Conservation (phyloP, 306 rosid genomes). For the Cucurbita argyrosperma region DNA sequence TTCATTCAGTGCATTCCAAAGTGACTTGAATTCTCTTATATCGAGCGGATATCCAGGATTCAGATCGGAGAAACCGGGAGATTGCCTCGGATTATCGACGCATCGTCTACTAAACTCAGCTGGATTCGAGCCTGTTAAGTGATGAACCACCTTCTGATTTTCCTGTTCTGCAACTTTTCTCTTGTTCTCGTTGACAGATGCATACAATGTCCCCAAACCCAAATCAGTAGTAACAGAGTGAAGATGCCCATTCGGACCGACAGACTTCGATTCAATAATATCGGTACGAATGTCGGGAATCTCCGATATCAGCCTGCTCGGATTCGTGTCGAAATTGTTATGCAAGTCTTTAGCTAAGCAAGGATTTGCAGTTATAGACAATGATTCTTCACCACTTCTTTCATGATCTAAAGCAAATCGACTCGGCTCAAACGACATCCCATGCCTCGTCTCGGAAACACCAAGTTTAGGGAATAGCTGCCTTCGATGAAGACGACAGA, state of each 20-base stretch:
- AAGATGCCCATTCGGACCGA: slow-evolving; percentile 11
- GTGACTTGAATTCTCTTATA: slow-evolving; percentile 49
- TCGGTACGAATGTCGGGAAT: slow-evolving; percentile 13
- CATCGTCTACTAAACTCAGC: slow-evolving; percentile 29
- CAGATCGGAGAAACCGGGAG: slow-evolving; percentile 22
- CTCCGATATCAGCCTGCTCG: slow-evolving; percentile 16
- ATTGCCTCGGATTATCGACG: slow-evolving; percentile 17
- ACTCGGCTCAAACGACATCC: slow-evolving; percentile 28
- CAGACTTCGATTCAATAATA: background rate
- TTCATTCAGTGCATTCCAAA: slow-evolving; percentile 30
- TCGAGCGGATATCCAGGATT: slow-evolving; percentile 27
- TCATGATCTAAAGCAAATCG: slow-evolving; percentile 24
- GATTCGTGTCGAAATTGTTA: slow-evolving; percentile 22
- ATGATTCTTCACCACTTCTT: slow-evolving; percentile 27
- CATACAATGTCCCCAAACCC: slow-evolving; percentile 69
- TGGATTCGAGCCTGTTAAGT: slow-evolving; percentile 40
- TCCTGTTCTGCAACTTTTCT: slow-evolving; percentile 19
- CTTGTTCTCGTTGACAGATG: slow-evolving; percentile 34
- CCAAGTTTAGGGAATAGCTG: slow-evolving; percentile 29
- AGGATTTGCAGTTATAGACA: slow-evolving; percentile 19
- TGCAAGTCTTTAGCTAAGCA: slow-evolving; percentile 19
- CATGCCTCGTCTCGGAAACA: slow-evolving; percentile 23
- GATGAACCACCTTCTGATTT: slow-evolving; percentile 24
- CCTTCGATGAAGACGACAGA: slow-evolving; percentile 45
- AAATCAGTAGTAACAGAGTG: slow-evolving; percentile 79